Percentiles rank a stretch among this genome's conserved stretches.
Evolutionary conservation across 1,284 basidiomycete species (phyloP).

Genomic region (Inonotus hispidus): DNA sequence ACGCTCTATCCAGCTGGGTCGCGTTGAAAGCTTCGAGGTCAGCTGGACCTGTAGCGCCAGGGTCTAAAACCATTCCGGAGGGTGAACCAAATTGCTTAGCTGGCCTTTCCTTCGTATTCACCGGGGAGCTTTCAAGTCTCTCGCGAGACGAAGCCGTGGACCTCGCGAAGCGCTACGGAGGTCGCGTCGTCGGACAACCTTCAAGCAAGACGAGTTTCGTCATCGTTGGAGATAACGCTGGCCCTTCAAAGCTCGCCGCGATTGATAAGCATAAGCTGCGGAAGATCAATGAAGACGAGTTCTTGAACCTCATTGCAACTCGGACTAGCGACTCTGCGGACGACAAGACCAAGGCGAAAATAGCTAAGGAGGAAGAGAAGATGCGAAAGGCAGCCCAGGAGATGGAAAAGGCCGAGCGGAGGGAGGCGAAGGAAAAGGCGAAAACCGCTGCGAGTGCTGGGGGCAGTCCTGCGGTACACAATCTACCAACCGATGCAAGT

Average conservation of each 20-base stretch:
- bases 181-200: slow-evolving; percentile 84
- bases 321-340: slow-evolving; percentile 53
- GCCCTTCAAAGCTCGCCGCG: slow-evolving; percentile 79
- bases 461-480: slow-evolving; percentile 22
- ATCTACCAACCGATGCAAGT: slow-evolving; percentile 37
- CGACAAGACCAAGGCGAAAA: slow-evolving; percentile 77
- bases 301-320: slow-evolving; percentile 77
- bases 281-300: slow-evolving; percentile 85
- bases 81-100: slow-evolving; percentile 75
- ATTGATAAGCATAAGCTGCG: slow-evolving; percentile 77
- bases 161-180: slow-evolving; percentile 90
- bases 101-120: slow-evolving; percentile 92
- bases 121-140: slow-evolving; percentile 85
- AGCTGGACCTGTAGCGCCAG: slow-evolving; percentile 70
- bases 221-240: slow-evolving; percentile 84
- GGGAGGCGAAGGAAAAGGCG: slow-evolving; percentile 36
- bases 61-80: slow-evolving; percentile 81
- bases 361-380: slow-evolving; percentile 75
- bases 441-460: slow-evolving; percentile 19
- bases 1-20: slow-evolving; percentile 44
- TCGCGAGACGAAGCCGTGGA: slow-evolving; percentile 86
- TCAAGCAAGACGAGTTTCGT: slow-evolving; percentile 92
- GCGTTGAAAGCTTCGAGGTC: slow-evolving; percentile 60
- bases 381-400: slow-evolving; percentile 71
- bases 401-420: slow-evolving; percentile 66